Conservation (phyloP, 345 rosid genomes). For the Boechera retrofracta region DNA sequence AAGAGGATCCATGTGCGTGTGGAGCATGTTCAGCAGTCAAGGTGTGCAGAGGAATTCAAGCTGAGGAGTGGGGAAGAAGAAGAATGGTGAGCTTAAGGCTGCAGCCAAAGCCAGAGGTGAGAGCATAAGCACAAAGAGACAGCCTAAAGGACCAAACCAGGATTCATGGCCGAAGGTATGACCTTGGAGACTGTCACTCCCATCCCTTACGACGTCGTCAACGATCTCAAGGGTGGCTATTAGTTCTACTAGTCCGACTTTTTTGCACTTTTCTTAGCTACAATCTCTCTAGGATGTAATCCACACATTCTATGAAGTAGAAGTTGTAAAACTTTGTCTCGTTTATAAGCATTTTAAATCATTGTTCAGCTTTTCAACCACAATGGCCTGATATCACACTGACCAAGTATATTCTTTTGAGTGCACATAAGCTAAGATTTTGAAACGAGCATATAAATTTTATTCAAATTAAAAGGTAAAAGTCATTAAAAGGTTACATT, state of each 20-base stretch:
- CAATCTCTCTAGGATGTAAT: neutral
- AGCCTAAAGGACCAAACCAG: no score
- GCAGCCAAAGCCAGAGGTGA: no score
- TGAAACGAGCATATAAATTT: neutral
- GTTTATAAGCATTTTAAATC: neutral
- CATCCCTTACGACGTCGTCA: neutral
- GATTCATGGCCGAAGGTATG: neutral
- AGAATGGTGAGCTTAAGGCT: no score
- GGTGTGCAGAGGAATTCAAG: no score
- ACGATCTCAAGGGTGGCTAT: neutral
- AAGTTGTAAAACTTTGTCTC: neutral
- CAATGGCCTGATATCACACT: neutral
- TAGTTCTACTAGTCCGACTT: neutral
- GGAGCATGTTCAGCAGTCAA: no score
- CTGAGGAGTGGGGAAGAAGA: no score
- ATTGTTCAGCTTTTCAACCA: neutral
- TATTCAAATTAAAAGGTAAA: neutral
- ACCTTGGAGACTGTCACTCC: neutral
- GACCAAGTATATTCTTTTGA: neutral
- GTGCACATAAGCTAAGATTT: neutral
- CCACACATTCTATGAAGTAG: neutral
- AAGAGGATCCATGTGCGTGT: no score
- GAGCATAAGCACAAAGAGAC: no score
- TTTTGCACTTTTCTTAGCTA: neutral
- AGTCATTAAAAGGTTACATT: neutral